Evolutionary conservation across 2,329 filamentous ascomycete species (phyloP), one percentile per base, ranked within the genome.

Genomic region (Colletotrichum lentis): DNA sequence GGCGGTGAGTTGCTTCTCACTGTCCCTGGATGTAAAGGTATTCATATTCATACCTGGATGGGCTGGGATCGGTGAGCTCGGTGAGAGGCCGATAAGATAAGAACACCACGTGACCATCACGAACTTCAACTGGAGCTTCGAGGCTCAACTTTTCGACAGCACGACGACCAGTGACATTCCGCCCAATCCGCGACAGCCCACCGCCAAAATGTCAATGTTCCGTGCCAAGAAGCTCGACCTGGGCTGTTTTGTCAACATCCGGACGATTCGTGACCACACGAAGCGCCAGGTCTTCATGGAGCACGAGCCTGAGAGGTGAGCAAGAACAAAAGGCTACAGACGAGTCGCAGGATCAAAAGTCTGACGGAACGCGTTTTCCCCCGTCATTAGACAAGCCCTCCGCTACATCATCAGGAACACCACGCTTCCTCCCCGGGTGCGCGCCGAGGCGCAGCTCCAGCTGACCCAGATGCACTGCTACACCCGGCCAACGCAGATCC

Each of bases 381-480:
- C 31, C 31, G 8, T 35, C 10, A n/a, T 43, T 71, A 97, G 95
- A 80, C 94, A 98, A 91, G 95, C 92, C 18, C 88, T 96, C 47
- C 90, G 92, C 74, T 97, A 97, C 82, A 91, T 97, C 71, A 93
- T 97, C 78, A 93, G 92, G 79, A 99, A 99, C 80, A 96, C 93
- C 39, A 91, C 90, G 1, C 90, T 99, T 3, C 89, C 94, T 1
- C 85, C 89, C 64, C 88, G 94, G 75, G 89, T 91, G 59, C 92
- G 96, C 75, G 93, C 93, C 70, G 92, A 97, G 78, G 96, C 96
- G 49, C 95, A 98, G 83, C 88, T 99, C 64, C 91, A 98, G 81
- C 85, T 99, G 72, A 89, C 91, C 3, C 91, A 97, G 81, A 97
- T 98, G 95, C 94, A 97, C 83, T 90, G 88, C 84, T 98, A 98